phyloP scores from a whole-genome alignment of 2,329 filamentous ascomycete genomes.

The Penicillium sp. region DNA sequence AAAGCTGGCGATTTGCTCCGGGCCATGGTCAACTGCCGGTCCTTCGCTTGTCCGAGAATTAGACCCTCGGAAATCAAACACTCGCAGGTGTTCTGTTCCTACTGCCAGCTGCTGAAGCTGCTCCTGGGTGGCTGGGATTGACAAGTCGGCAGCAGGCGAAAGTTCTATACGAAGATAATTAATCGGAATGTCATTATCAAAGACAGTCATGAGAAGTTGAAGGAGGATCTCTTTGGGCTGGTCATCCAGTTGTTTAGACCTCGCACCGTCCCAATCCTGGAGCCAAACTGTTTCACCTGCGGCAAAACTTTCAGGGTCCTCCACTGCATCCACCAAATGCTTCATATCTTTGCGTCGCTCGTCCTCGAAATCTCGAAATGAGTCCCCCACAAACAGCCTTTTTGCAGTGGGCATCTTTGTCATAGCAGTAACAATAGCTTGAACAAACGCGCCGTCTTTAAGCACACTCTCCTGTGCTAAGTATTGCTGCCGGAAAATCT shows the following conservation, averaged over 20 bases:
- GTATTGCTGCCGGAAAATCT: background rate
- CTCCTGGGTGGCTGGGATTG: background rate
- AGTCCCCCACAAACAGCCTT: background rate
- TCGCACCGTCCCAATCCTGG: background rate
- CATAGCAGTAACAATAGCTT: slow-evolving; percentile 1
- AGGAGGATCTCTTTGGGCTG: slow-evolving; percentile 1
- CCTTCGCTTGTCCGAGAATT: background rate
- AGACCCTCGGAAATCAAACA: background rate
- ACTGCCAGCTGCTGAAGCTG: slow-evolving; percentile 4
- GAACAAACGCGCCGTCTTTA: background rate
- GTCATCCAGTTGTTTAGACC: background rate
- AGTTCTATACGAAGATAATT: background rate
- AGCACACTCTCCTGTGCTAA: slow-evolving; percentile 6
- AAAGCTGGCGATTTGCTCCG: background rate
- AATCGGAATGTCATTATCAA: background rate
- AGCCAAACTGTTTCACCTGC: background rate
- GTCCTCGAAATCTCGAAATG: background rate
- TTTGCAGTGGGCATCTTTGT: slow-evolving; percentile 3
- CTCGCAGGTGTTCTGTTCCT: background rate
- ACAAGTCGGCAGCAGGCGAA: background rate
- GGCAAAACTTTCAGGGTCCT: background rate
- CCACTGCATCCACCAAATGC: background rate
- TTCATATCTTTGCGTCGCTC: background rate
- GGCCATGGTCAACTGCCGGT: background rate
- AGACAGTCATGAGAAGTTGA: background rate